These are phyloP conservation scores for Linnemannia hyalina DNA, from an alignment of 192 early-diverging fungal genomes.

Conservation along the genomic window DNA sequence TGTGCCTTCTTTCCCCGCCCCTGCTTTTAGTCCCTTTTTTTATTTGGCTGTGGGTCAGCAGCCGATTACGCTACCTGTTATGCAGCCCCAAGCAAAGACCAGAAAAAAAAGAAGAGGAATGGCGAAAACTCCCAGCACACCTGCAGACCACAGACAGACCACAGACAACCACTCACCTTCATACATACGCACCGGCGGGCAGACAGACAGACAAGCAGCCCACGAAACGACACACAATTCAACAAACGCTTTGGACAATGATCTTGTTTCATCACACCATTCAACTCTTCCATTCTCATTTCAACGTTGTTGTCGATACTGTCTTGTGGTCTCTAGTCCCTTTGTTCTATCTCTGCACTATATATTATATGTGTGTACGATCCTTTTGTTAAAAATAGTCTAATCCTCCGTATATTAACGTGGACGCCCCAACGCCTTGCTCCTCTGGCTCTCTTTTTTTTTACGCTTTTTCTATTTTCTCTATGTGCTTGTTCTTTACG, in stretches of 20 bases:
- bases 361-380: neutral
- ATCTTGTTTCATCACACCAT: neutral
- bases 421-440: neutral
- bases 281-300: neutral
- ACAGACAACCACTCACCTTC: neutral
- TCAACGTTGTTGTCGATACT: neutral
- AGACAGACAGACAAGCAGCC: too few species aligned
- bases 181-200: neutral
- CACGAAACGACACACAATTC: neutral
- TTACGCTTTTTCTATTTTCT: neutral
- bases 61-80: neutral
- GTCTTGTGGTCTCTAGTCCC: neutral
- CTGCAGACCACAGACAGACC: neutral
- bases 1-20: neutral
- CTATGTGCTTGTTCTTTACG: neutral
- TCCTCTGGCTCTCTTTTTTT: slow-evolving; percentile 4
- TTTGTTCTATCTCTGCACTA: neutral
- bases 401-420: neutral
- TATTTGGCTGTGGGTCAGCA: neutral
- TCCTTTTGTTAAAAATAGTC: slow-evolving; percentile 7
- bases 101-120: neutral
- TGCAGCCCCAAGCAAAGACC: neutral
- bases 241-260: neutral
- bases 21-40: neutral
- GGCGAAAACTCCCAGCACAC: neutral